Conservation (phyloP, 441 rosid species). For the Populus hybrid region DNA sequence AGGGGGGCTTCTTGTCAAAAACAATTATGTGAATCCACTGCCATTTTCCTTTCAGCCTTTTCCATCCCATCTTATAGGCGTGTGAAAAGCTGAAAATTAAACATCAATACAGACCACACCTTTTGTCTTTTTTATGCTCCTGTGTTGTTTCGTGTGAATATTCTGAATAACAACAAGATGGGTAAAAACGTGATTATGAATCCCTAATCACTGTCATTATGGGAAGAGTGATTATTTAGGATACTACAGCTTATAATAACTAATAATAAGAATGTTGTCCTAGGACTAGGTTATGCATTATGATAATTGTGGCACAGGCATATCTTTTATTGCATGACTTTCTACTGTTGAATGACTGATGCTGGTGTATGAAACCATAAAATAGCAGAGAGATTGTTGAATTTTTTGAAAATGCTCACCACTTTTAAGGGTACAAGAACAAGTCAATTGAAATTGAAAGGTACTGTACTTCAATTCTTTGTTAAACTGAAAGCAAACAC, state of each 20-base stretch:
- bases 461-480: neutral
- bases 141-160: neutral
- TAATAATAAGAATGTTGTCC: neutral
- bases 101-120: neutral
- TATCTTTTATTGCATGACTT: conserved; percentile 4
- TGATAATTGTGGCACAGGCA: neutral
- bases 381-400: neutral
- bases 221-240: neutral
- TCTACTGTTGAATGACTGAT: neutral
- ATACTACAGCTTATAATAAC: neutral
- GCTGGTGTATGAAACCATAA: neutral
- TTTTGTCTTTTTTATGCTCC: neutral
- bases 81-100: neutral
- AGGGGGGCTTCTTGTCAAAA: neutral
- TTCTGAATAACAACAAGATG: neutral
- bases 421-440: neutral
- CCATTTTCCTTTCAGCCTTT: neutral
- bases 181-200: neutral
- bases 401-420: neutral
- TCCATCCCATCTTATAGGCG: neutral
- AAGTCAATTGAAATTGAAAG: neutral
- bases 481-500: neutral
- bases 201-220: no score
- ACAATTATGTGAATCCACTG: neutral
- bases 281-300: neutral